Evolutionary conservation across 2,329 filamentous ascomycete species (phyloP), one percentile per base, ranked within the genome.

Genomic region (Paraphaeosphaeria minitans): DNA sequence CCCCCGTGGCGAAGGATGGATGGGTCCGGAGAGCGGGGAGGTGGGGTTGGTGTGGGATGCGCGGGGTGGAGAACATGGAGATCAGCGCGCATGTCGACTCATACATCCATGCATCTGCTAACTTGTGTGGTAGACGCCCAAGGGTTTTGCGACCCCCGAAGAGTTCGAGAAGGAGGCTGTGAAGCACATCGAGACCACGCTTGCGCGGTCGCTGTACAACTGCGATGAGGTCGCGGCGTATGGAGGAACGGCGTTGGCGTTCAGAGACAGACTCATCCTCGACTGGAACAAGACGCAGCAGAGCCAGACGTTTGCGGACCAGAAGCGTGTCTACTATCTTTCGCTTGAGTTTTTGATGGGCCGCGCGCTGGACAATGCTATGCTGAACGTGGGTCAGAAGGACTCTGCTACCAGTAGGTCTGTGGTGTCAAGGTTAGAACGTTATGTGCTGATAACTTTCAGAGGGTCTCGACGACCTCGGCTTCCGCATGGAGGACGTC

Each of bases 281-380:
- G 92, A 96, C 68, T 99, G 95, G 95, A 99, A 98, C 82, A 93
- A 89, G 80, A 99, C 95, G 48, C 95, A 99, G 81, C 95, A 99
- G 82, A 89, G 89, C 61, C 95, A 99, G 80, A 97, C 94, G 0
- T 92, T 91, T 71, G 84, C 86, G 57, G 95, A 98, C 75, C 88
- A 87, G 79, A 99, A 99, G 85, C 88, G 95, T 61, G 86, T 99
- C 68, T 99, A 99, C 82, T 99, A 85, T 76, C 86, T 99, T 60
- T 97, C 93, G 67, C 87, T 99, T 58, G 95, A 99, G 79, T 99
- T 99, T 72, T 81, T 99, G 71, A 99, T 99, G 95, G 95, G 95
- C 43, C 86, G 95, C 74, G 91, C 95, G 48, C 82, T 99, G 64
- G 95, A 99, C 83, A 99, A 99, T 86, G 94, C 95, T 63, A 97